These are phyloP conservation scores for Elymus sibiricus DNA, from an alignment of 176 grass and related monocot species.

Conservation along the genomic window DNA sequence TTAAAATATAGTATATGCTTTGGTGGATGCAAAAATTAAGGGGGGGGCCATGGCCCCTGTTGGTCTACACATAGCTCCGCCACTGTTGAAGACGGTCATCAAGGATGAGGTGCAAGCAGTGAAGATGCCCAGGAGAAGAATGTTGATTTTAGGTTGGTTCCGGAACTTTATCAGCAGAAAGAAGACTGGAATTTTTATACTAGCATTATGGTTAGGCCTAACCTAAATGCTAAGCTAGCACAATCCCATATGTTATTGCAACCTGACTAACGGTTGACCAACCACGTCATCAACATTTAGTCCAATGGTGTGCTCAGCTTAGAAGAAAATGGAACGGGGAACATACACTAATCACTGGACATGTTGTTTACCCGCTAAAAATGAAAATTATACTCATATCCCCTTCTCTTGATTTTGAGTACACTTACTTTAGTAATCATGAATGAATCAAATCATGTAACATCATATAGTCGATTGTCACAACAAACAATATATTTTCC, in stretches of 20 bases:
- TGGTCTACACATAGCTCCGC: too few species aligned
- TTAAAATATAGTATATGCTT: too few species aligned
- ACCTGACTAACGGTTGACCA: neutral
- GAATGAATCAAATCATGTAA: neutral
- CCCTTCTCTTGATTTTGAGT: neutral
- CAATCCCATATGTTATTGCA: neutral
- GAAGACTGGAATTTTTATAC: too few species aligned
- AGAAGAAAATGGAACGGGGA: neutral
- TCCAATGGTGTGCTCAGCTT: neutral
- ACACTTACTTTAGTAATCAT: neutral
- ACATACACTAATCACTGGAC: neutral
- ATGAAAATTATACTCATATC: neutral
- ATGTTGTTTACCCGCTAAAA: neutral
- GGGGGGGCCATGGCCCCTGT: too few species aligned
- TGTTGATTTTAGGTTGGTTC: too few species aligned
- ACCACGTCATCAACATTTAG: neutral
- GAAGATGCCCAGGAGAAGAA: too few species aligned
- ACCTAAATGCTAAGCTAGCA: too few species aligned
- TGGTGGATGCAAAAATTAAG: too few species aligned
- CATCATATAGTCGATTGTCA: neutral
- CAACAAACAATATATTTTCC: neutral
- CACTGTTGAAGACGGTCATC: too few species aligned
- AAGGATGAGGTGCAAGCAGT: too few species aligned
- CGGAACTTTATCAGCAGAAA: too few species aligned
- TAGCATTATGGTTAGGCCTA: too few species aligned